Conservation (phyloP, 176 grass and related monocot genomes). For the Themeda triandra region DNA sequence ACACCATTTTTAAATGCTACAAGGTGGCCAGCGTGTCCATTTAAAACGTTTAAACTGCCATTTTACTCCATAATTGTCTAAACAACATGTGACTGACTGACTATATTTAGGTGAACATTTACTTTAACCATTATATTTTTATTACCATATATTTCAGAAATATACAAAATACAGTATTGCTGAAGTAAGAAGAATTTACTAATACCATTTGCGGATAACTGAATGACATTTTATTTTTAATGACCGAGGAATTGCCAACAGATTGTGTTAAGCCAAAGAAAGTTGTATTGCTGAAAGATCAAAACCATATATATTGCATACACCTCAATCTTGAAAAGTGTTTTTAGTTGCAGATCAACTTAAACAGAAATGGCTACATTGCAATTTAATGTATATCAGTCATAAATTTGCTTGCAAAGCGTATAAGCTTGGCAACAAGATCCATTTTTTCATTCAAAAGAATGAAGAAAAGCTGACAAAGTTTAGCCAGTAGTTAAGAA, state of each 20-base stretch:
- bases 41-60: not conserved
- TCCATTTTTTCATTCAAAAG: not conserved
- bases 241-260: not conserved
- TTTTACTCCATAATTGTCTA: not conserved
- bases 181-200: not conserved
- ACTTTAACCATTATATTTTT: not conserved
- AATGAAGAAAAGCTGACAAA: not conserved
- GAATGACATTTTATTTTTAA: not conserved
- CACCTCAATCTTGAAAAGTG: not conserved
- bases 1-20: not conserved
- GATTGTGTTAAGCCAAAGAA: not conserved
- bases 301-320: not conserved
- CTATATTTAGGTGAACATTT: not conserved
- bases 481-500: not conserved
- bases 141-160: not conserved
- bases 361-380: not conserved
- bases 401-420: not conserved
- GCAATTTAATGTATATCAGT: not conserved
- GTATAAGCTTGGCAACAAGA: not conserved
- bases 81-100: not conserved
- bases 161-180: not conserved
- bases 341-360: constrained; percentile 1
- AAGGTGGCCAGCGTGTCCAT: not conserved
- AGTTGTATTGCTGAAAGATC: not conserved
- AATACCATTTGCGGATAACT: not conserved